phyloP scores from a whole-genome alignment of 1,139 yeast species.

The Debaryomyces singareniensis region DNA sequence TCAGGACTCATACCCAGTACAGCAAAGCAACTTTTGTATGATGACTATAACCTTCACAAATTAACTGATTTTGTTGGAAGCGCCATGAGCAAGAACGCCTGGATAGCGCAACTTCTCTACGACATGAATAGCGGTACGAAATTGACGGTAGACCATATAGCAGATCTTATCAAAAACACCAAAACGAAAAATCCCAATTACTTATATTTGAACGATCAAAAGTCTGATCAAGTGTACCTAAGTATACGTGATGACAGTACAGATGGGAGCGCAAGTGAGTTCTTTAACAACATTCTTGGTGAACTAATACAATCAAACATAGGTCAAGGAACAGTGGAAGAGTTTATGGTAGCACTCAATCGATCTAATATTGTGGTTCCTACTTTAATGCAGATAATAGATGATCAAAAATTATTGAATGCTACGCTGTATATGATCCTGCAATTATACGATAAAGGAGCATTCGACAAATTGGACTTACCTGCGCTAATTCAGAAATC shows the following conservation, averaged over 20 bases:
- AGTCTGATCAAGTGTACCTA: slow-evolving; percentile 11
- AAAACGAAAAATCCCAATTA: slow-evolving; percentile 18
- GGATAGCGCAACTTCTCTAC: slow-evolving; percentile 23
- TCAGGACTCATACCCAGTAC: slow-evolving; percentile 24
- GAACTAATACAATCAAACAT: slow-evolving; percentile 21
- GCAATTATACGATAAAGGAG: slow-evolving; percentile 29
- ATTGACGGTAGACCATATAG: slow-evolving; percentile 23
- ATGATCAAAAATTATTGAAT: slow-evolving; percentile 17
- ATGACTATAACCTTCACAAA: slow-evolving; percentile 22
- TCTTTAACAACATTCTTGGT: slow-evolving; percentile 26
- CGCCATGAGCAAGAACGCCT: slow-evolving; percentile 18
- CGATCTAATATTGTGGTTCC: slow-evolving; percentile 26
- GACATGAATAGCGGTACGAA: slow-evolving; percentile 27
- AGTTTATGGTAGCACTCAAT: slow-evolving; percentile 26
- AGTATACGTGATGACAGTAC: slow-evolving; percentile 10
- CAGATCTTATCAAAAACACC: slow-evolving; percentile 19
- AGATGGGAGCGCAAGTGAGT: slow-evolving; percentile 28
- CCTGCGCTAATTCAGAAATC: slow-evolving; percentile 15
- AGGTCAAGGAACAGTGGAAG: slow-evolving; percentile 17
- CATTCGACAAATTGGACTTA: slow-evolving; percentile 23
- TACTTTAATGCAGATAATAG: slow-evolving; percentile 19
- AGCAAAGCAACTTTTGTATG: slow-evolving; percentile 18
- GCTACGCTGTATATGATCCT: slow-evolving; percentile 18
- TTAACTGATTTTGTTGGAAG: slow-evolving; percentile 22
- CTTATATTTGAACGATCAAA: slow-evolving; percentile 5